Evolutionary conservation across 2,329 filamentous ascomycete genomes (phyloP), one percentile per base, ranked within the genome.

Genomic region (Pseudogymnoascus sp.): DNA sequence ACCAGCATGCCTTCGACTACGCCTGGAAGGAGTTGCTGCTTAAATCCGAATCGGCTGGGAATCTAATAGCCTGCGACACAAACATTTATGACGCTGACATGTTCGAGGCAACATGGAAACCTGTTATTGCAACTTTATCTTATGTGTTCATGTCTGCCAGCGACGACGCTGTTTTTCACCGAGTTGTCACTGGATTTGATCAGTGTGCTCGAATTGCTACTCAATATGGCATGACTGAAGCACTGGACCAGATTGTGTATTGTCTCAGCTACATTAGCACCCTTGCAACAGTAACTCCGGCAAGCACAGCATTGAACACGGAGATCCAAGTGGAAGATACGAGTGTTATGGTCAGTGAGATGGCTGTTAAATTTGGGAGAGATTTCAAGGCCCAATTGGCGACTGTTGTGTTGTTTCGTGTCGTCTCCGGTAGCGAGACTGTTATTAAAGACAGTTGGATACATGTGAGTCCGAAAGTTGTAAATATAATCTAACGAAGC

Each of bases 131-230:
- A 3, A 97, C 95, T 0, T 77, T 99, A 59, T 95, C 94, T 10
- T 99, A 97, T 70, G 94, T 99, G 3, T 99, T 99, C 76, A 95
- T 97, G 87, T 97, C 92, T 34, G 95, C 95, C 13, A 95, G 91
- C 0, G 95, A 99, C 69, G 94, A 99, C 71, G 84, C 92, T 0
- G 94, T 99, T 2, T 99, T 96, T 71, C 90, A 90, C 34, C 84
- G 94, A 62, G 89, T 99, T 15, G 90, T 97, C 26, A 89, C 89
- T 55, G 94, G 94, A 1, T 99, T 99, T 69, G 90, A 96, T 67
- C 92, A 99, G 72, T 97, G 92, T 71, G 92, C 94, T 15, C 87
- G 90, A 62, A 95, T 99, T 65, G 92, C 94, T 5, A 85, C 90
- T 6, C 89, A 85, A 68, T 92, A 96, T 72, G 82, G 82, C 10